phyloP scores from a whole-genome alignment of 129 eudicot species.

The Lonicera japonica region DNA sequence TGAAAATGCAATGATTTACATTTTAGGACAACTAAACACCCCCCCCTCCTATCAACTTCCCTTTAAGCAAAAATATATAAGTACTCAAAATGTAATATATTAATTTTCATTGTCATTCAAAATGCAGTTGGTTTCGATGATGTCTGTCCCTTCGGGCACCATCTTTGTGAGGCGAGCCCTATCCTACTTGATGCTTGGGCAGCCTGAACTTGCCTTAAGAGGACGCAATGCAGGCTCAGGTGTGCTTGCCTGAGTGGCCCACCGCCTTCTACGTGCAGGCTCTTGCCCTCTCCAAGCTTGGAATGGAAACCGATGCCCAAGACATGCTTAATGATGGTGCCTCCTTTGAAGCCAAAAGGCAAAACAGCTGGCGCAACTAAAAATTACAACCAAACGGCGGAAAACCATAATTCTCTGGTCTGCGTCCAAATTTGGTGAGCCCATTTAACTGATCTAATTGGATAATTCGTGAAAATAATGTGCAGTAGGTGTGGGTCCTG shows the following conservation, averaged over 20 bases:
- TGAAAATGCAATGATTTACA: no score
- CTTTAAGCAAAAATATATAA: no score
- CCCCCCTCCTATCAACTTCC: no score
- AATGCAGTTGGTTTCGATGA: conserved; percentile 83
- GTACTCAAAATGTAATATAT: neutral
- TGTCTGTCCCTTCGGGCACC: conserved; percentile 94
- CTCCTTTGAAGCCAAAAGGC: conserved; percentile 77
- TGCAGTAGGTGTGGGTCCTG: no score
- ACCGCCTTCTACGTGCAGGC: conserved; percentile 97
- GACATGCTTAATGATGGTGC: conserved; percentile 98
- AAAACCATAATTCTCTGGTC: neutral
- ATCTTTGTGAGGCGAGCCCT: conserved; percentile 90
- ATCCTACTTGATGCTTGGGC: conserved; percentile 78
- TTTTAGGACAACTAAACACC: no score
- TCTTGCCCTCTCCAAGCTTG: conserved; percentile 90
- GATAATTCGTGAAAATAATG: no score
- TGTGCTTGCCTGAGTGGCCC: conserved; percentile 97
- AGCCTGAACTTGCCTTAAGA: conserved; percentile 87
- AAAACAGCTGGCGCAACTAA: conserved; percentile 81
- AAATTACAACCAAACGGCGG: neutral
- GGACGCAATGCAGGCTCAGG: conserved; percentile 99
- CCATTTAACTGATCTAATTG: no score
- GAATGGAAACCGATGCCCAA: conserved; percentile 99
- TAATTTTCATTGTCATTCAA: neutral
- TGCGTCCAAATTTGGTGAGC: no score